Percentiles rank a stretch among this genome's conserved stretches.
Evolutionary conservation across 768 basidiomycete species (phyloP).

Genomic region (Boletus subparvulus): DNA sequence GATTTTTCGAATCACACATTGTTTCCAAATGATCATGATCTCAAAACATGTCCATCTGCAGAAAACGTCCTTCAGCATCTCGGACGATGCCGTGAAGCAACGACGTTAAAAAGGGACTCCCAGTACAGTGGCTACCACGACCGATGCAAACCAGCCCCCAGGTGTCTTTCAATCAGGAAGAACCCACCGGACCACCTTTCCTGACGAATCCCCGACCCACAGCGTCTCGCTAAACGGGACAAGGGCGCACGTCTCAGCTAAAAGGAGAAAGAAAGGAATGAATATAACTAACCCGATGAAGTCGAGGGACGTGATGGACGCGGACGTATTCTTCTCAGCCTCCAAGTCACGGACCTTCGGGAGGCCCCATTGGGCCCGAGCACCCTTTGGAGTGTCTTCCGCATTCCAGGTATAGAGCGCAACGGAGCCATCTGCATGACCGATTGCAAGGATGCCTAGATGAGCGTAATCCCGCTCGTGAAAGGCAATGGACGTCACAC

Average conservation of each 20-base stretch:
- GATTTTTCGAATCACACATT: not conserved
- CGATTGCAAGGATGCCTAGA: constrained; percentile 77
- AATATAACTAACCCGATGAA: constrained; percentile 66
- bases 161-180: constrained; percentile 19
- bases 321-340: constrained; percentile 40
- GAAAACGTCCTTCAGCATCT: not conserved
- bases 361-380: constrained; percentile 76
- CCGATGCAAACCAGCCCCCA: not conserved
- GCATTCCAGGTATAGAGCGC: constrained; percentile 83
- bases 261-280: not conserved
- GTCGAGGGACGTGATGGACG: constrained; percentile 69
- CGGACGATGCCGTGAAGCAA: not conserved
- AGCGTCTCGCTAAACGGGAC: constrained; percentile 18
- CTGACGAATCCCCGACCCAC: constrained; percentile 27
- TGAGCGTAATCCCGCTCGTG: constrained; percentile 86
- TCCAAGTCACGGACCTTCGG: constrained; percentile 66
- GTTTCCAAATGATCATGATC: not conserved
- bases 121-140: not conserved
- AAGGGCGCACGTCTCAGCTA: not conserved
- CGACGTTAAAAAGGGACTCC: not conserved
- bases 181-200: constrained; percentile 25
- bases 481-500: constrained; percentile 78
- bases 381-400: constrained; percentile 64
- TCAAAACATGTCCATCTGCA: not conserved
- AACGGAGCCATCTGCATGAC: constrained; percentile 72